Base-by-base conservation (phyloP, 2,329 filamentous ascomycete species). In the Fonsecaea nubica region DNA sequence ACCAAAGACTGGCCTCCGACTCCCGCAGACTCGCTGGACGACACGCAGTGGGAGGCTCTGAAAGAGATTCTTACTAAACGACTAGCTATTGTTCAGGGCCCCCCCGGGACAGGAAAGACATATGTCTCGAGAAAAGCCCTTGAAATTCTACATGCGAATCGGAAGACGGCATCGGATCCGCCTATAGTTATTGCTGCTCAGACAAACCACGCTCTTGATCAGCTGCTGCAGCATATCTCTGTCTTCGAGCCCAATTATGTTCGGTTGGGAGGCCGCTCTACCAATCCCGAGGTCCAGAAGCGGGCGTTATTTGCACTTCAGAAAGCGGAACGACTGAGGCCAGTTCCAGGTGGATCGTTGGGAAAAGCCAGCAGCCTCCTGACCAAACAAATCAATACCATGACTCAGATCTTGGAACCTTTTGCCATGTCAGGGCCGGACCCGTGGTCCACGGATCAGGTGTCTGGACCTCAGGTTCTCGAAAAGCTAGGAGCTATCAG, bases 151-250 rank as follows among this genome's bases (percentile, higher is more conserved):
- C 80, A 92, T 0, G 77, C 82, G 1, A 91, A 90, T 61, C 83
- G 86, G 73, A 75, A 76, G 1, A 50, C 45, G 18, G 72, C 75
- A 1, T 81, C 78, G 0, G 87, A 89, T 64, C 84, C 88, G 8
- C 91, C 91, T 0, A 88, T 97, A 35, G 83, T 97, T 21, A 83
- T 97, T 3, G 86, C 92, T 0, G 92, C 92, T 7, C 92, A 97
- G 73, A 97, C 93, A 0, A 97, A 97, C 66, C 92, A 97, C 77
- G 93, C 93, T 0, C 80, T 97, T 0, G 93, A 97, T 72, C 93
- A 97, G 74, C 81, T 97, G 0, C 81, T 97, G 0, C 79, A 80
- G 0, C 86, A 89, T 62, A 82, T 92, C 15, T 81, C 87, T 0
- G 74, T 80, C 5, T 90, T 90, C 71, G 88, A 90, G 71, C 76